Conservation (phyloP, 2,329 filamentous ascomycete species). For the Claviceps humidiphila region DNA sequence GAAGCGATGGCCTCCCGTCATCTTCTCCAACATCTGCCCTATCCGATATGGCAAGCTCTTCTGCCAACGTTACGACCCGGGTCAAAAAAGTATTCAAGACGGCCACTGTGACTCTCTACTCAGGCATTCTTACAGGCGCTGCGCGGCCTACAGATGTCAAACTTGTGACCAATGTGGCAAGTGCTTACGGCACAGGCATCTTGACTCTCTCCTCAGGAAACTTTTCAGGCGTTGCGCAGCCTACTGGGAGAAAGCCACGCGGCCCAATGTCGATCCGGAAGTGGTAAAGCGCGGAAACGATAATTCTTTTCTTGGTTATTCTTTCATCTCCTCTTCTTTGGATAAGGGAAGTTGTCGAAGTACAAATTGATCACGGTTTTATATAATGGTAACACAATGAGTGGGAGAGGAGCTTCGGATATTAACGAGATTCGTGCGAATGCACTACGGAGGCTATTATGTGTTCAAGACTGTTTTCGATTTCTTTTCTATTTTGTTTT, state of each 20-base stretch:
- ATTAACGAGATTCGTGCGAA: not conserved
- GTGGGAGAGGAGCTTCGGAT: too few species aligned
- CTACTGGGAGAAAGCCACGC: constrained; percentile 1
- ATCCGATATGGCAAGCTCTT: constrained; percentile 12
- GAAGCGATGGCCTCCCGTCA: constrained; percentile 1
- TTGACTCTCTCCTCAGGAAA: constrained; percentile 13
- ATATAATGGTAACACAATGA: too few species aligned
- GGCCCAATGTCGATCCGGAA: not conserved
- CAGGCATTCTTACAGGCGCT: not conserved
- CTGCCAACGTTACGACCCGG: constrained; percentile 15
- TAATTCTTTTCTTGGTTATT: not conserved
- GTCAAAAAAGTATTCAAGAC: constrained; percentile 24
- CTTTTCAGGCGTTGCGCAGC: not conserved
- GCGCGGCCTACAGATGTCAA: constrained; percentile 4
- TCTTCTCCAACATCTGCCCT: not conserved
- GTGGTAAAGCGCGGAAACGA: not conserved
- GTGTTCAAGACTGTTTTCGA: not conserved
- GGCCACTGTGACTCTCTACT: constrained; percentile 18
- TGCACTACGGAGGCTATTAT: constrained; percentile 1
- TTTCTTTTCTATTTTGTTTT: not conserved
- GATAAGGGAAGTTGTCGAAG: too few species aligned
- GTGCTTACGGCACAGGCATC: constrained; percentile 24
- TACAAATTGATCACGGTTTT: too few species aligned
- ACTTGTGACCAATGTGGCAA: constrained; percentile 18
- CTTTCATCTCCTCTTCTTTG: too few species aligned